Evolutionary conservation across 805 yeast species (phyloP), one percentile per base, ranked within the genome.

Genomic region (Metschnikowia gelsemii): DNA sequence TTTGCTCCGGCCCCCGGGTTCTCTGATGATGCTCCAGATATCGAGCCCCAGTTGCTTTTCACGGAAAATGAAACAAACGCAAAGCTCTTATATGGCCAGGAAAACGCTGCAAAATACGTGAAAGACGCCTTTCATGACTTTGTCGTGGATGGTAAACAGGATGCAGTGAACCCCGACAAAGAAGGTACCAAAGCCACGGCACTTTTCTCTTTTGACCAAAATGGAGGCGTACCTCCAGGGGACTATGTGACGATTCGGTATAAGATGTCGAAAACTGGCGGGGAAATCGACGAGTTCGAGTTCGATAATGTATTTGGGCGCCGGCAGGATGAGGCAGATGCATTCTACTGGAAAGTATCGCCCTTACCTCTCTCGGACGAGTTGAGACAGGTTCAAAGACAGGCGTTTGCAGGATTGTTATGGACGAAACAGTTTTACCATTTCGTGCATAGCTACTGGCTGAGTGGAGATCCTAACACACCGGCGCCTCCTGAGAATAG

Each of bases 391-490:
- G 82, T 89, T 40, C 96, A 89, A 68, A 77, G 96, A 57, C 97
- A 89, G 68, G 95, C 96, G 0, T 87, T 87, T 66, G 90, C 96
- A 8, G 96, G 97, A 1, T 72, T 90, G 62, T 68, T 90, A 57
- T 89, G 97, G 97, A 82, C 93, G 6, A 89, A 89, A 61, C 96
- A 89, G 64, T 89, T 83, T 61, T 89, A 89, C 59, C 84, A 87
- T 58, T 85, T 89, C 54, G 79, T 89, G 44, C 93, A 84, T 63
- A 80, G 79, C 46, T 84, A 85, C 52, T 89, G 97, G 97, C 78
- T 80, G 36, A 72, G 76, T 47, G 97, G 97, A 46, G 97, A 89
- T 61, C 87, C 93, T 7, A 63, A 64, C 42, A 78, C 84, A 8
- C 80, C 80, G 6, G 76, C 85, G 30, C 95, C 96, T 0, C 84